Conservation (phyloP, 2,329 filamentous ascomycete species). For the Aspergillus piperis region DNA sequence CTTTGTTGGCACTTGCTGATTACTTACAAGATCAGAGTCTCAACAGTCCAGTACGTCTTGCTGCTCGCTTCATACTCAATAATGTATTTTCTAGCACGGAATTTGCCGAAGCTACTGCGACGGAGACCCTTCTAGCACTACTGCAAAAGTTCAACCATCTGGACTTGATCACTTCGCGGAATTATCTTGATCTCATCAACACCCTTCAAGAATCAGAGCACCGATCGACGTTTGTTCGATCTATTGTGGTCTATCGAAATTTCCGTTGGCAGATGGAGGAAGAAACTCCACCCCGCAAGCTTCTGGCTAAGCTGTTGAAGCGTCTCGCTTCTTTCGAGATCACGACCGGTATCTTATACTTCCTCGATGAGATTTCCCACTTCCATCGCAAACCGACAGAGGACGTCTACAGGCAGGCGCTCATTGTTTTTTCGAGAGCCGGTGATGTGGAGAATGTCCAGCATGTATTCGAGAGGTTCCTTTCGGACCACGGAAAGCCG, state of each 20-base stretch:
- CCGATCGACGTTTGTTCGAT: constrained; percentile 30
- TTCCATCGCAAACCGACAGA: constrained; percentile 36
- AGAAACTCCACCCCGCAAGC: constrained; percentile 19
- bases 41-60: constrained; percentile 3
- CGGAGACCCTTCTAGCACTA: constrained; percentile 34
- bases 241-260: constrained; percentile 45
- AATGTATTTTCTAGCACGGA: constrained; percentile 28
- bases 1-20: constrained; percentile 25
- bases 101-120: constrained; percentile 29
- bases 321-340: constrained; percentile 33
- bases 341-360: constrained; percentile 39
- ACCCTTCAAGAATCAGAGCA: constrained; percentile 31
- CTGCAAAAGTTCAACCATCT: constrained; percentile 28
- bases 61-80: constrained; percentile 30
- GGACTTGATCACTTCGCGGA: constrained; percentile 23
- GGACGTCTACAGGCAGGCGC: constrained; percentile 37
- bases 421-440: constrained; percentile 47
- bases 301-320: constrained; percentile 31
- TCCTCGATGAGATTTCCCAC: constrained; percentile 44
- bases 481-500: constrained; percentile 40
- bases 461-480: constrained; percentile 47
- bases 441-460: constrained; percentile 50
- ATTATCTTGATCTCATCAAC: constrained; percentile 35
- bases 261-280: constrained; percentile 37
- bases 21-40: constrained; percentile 17